Conservation (phyloP, 192 early-diverging fungal species). For the Neocallimastix lanati region DNA sequence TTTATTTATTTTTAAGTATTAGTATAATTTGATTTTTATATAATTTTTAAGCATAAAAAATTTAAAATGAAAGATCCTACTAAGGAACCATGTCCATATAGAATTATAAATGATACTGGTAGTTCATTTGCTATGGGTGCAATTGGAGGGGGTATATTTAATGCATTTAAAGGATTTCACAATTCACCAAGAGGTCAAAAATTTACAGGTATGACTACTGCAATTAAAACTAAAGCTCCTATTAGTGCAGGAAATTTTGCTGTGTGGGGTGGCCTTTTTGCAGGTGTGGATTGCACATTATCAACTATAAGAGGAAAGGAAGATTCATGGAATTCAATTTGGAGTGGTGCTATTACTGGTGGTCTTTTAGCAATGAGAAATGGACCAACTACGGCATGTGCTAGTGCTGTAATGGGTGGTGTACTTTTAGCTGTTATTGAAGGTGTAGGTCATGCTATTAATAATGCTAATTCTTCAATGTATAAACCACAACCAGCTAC, state of each 20-base stretch:
- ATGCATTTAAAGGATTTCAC: constrained; percentile 95
- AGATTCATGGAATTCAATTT: constrained; percentile 96
- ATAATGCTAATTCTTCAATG: not conserved
- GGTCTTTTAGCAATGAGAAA: constrained; percentile 82
- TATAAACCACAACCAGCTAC: not conserved
- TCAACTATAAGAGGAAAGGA: constrained; percentile 91
- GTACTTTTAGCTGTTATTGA: constrained; percentile 87
- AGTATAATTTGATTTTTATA: too few species aligned
- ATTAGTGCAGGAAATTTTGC: constrained; percentile 74
- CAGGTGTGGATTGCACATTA: constrained; percentile 88
- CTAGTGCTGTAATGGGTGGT: constrained; percentile 83
- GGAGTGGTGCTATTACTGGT: constrained; percentile 84
- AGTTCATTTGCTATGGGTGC: constrained; percentile 92
- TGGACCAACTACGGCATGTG: constrained; percentile 52
- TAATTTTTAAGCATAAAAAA: too few species aligned
- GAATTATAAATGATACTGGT: constrained; percentile 48
- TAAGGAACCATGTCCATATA: not conserved
- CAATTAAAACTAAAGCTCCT: not conserved
- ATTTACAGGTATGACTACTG: not conserved
- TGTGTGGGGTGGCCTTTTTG: constrained; percentile 97
- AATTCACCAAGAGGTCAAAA: constrained; percentile 56
- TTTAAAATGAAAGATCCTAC: not conserved
- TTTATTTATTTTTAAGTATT: too few species aligned
- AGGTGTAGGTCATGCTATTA: constrained; percentile 45
- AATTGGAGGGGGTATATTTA: constrained; percentile 87